A percentile compares a stretch with the other conserved stretches of the same genome.
phyloP scores from a whole-genome alignment of 768 basidiomycete genomes.

The Suillus weaverae region DNA sequence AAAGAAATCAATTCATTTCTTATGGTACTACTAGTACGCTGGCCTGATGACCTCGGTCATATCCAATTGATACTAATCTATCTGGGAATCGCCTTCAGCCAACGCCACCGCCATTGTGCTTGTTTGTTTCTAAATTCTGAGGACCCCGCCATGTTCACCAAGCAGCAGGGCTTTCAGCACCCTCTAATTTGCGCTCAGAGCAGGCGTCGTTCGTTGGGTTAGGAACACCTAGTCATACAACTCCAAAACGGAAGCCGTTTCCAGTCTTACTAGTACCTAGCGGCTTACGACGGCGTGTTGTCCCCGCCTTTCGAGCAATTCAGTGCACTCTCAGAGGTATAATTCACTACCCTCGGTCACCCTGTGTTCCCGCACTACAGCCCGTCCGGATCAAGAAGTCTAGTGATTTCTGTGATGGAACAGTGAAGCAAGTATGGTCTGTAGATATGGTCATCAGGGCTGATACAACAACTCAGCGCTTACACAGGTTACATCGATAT shows the following conservation, averaged over 20 bases:
- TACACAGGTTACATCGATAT: constrained; percentile 72
- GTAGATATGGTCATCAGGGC: constrained; percentile 26
- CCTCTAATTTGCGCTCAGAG: neutral
- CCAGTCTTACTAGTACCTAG: constrained; percentile 8
- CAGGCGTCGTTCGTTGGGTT: constrained; percentile 17
- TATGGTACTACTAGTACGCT: no score
- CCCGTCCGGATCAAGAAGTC: constrained; percentile 40
- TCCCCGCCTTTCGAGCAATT: constrained; percentile 36
- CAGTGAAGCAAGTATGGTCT: constrained; percentile 34
- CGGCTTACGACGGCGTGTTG: constrained; percentile 28
- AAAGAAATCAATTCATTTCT: no score
- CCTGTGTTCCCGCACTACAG: constrained; percentile 45
- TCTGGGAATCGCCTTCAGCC: neutral
- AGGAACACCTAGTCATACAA: neutral
- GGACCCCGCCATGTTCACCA: neutral
- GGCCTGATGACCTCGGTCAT: no score
- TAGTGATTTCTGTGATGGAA: constrained; percentile 38
- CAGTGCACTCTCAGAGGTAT: constrained; percentile 24
- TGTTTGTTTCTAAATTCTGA: neutral
- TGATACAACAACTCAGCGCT: constrained; percentile 33
- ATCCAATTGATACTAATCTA: neutral
- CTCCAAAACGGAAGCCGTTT: constrained; percentile 6
- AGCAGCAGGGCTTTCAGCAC: neutral
- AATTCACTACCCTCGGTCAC: constrained; percentile 41
- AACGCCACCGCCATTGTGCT: neutral